phyloP scores from a whole-genome alignment of 805 yeast genomes.

The Groenewaldozyma tartarivorans region DNA sequence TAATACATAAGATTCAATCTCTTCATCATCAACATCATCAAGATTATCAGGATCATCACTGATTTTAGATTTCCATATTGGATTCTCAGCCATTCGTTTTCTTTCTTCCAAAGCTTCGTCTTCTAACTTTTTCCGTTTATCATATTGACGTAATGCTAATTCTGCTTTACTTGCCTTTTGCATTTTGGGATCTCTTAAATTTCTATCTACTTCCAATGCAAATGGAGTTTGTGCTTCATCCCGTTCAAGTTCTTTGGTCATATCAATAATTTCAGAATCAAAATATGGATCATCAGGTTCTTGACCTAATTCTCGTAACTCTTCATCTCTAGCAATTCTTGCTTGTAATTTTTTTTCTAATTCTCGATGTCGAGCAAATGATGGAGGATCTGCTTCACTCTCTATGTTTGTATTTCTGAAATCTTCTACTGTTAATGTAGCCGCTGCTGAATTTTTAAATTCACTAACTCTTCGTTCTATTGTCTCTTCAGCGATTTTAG shows the following conservation, averaged over 20 bases:
- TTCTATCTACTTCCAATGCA: constrained; percentile 4
- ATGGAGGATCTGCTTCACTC: constrained; percentile 68
- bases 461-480: constrained; percentile 84
- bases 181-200: constrained; percentile 1
- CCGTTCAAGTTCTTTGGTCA: constrained; percentile 7
- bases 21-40: constrained; percentile 79
- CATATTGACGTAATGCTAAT: constrained; percentile 2
- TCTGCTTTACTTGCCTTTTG: constrained; percentile 7
- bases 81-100: constrained; percentile 6
- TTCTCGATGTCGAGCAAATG: constrained; percentile 54
- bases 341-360: constrained; percentile 31
- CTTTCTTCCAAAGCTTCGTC: constrained; percentile 7
- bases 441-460: constrained; percentile 70
- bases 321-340: constrained; percentile 14
- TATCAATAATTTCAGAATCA: constrained; percentile 5
- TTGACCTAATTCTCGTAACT: constrained; percentile 11
- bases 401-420: constrained; percentile 45
- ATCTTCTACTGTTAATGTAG: constrained; percentile 57
- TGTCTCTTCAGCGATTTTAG: constrained; percentile 92
- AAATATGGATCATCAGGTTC: constrained; percentile 6
- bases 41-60: constrained; percentile 53
- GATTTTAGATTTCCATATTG: constrained; percentile 32
- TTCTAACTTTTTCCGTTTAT: constrained; percentile 2
- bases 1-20: constrained; percentile 51
- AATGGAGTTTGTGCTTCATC: constrained; percentile 2